phyloP scores from a whole-genome alignment of 2,329 filamentous ascomycete genomes.

The Cercospora canescens region DNA sequence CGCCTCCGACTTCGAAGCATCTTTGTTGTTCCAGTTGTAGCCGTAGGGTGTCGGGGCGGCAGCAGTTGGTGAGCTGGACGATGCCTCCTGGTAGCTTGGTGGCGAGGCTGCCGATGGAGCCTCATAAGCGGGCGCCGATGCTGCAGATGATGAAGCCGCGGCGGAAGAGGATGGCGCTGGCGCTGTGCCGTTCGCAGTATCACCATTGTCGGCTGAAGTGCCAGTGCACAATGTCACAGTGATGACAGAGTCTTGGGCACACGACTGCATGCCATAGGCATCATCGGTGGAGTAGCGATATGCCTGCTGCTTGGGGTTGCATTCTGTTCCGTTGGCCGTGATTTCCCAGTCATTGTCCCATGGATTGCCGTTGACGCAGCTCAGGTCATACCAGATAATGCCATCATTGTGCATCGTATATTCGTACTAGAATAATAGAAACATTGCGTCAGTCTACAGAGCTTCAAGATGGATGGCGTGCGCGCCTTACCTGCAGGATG shows the following conservation, averaged over 20 bases:
- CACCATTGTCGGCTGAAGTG: conserved; percentile 17
- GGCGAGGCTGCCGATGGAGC: conserved; percentile 10
- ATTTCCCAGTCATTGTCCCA: conserved; percentile 41
- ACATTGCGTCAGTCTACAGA: not conserved
- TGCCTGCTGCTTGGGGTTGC: conserved; percentile 35
- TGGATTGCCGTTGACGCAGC: conserved; percentile 40
- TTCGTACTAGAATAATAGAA: conserved; percentile 29
- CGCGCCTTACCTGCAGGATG: conserved; percentile 29
- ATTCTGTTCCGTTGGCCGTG: conserved; percentile 27
- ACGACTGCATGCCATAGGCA: conserved; percentile 42
- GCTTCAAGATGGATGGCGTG: not conserved
- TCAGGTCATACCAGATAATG: conserved; percentile 42
- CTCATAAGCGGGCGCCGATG: conserved; percentile 12
- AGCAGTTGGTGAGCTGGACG: conserved; percentile 10
- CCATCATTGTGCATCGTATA: conserved; percentile 40
- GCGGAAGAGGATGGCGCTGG: conserved; percentile 13
- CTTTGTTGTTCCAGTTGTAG: conserved; percentile 18
- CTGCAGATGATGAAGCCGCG: not conserved
- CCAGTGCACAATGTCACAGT: conserved; percentile 40
- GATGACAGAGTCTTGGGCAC: conserved; percentile 33
- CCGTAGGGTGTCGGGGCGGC: not conserved
- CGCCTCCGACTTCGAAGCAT: conserved; percentile 12
- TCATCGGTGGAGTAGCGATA: conserved; percentile 42
- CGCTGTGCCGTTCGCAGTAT: conserved; percentile 4
- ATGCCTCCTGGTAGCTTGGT: conserved; percentile 6